These are phyloP conservation scores for Alternaria metachromatica DNA, from an alignment of 2,329 filamentous ascomycete genomes.

Conservation along the genomic window DNA sequence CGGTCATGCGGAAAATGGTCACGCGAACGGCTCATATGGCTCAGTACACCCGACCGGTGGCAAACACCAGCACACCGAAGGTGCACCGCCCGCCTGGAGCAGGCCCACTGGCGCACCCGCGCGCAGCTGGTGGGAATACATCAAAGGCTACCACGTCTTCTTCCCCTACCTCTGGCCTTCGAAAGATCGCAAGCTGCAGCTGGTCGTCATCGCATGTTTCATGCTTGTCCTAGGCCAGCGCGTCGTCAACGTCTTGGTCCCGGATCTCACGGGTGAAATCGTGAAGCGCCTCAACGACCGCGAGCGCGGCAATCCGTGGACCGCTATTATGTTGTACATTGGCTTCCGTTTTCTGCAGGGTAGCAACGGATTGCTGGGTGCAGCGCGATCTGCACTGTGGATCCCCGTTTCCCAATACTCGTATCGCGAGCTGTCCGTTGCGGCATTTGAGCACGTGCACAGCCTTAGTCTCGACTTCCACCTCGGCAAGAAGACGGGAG, in stretches of 20 bases:
- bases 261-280: conserved; percentile 78
- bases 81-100: conserved; percentile 81
- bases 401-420: conserved; percentile 97
- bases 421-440: conserved; percentile 90
- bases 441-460: conserved; percentile 97
- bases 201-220: conserved; percentile 84
- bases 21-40: conserved; percentile 63
- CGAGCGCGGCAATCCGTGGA: conserved; percentile 69
- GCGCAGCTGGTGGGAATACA: conserved; percentile 95
- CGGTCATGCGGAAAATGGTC: conserved; percentile 55
- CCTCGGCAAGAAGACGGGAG: conserved; percentile 92
- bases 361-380: conserved; percentile 84
- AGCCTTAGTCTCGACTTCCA: conserved; percentile 95
- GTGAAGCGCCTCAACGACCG: conserved; percentile 72
- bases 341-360: conserved; percentile 83
- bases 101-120: conserved; percentile 84
- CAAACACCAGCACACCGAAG: conserved; percentile 57
- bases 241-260: conserved; percentile 84
- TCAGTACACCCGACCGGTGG: conserved; percentile 52
- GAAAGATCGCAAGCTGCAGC: conserved; percentile 75
- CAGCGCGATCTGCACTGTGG: conserved; percentile 83
- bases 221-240: conserved; percentile 80
- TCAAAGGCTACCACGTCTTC: conserved; percentile 89
- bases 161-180: conserved; percentile 97
- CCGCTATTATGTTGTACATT: conserved; percentile 77